Base-by-base conservation (phyloP, 768 basidiomycete species). In the Kwoniella europaea region DNA sequence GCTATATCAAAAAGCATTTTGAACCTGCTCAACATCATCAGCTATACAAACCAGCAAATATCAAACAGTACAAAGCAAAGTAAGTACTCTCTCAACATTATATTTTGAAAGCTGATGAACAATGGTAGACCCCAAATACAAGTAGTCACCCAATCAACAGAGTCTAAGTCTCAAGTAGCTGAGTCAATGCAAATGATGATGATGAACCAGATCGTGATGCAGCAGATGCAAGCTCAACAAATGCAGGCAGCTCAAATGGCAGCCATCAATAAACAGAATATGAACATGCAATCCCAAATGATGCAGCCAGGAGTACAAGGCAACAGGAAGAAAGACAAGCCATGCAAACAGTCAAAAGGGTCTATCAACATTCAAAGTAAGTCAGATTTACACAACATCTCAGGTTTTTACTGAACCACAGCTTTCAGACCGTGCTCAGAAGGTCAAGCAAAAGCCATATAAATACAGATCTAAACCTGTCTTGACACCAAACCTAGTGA, bases 151-250 rank as follows among this genome's bases (percentile, higher is more conserved):
- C 62, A 69, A 56, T 46, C 35, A 43, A 18, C 41, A 46, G 65
- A 69, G 9, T 18, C 29, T 18, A 63, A 59, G 27, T 35, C 41
- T 5, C 58, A 55, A 42, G 29, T 66, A 18, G 66, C 67, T 10
- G 67, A 71, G 20, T 44, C 64, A 41, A 76, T 79, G 78, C 76
- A 76, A 50, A 73, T 76, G 74, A 58, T 72, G 46, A 79, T 79
- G 78, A 76, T 79, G 76, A 76, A 69, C 29, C 72, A 73, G 65
- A 76, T 79, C 76, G 73, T 75, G 78, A 71, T 70, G 67, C 78
- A 79, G 65, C 78, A 79, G 41, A 75, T 76, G 78, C 67, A 68
- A 54, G 67, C 75, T 59, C 78, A 79, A 62, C 78, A 79, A 42
- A 77, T 79, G 74, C 78, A 79, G 53, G 71, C 69, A 4, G 78